A percentile compares a stretch with the other conserved stretches of the same genome.
phyloP scores from a whole-genome alignment of 495 filamentous ascomycete species.

The Aspergillus bridgeri region DNA sequence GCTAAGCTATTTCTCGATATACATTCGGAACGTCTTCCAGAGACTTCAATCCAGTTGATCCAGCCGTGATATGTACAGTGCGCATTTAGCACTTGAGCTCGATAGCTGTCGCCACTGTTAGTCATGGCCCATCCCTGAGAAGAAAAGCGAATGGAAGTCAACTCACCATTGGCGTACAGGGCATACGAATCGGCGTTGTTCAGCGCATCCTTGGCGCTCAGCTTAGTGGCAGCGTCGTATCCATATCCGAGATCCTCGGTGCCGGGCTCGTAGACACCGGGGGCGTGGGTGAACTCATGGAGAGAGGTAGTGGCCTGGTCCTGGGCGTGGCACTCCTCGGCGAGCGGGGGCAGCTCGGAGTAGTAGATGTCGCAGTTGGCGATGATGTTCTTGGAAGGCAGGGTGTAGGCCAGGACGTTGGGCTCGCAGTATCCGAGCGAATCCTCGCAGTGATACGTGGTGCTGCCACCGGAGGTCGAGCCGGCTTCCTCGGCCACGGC shows the following conservation, averaged over 20 bases:
- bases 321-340: conserved; percentile 51
- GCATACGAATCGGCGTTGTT: conserved; percentile 64
- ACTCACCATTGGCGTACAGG: conserved; percentile 55
- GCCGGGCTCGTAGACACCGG: conserved; percentile 50
- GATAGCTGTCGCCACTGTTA: neutral
- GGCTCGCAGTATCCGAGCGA: conserved; percentile 43
- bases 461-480: conserved; percentile 38
- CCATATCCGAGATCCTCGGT: conserved; percentile 60
- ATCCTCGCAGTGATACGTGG: conserved; percentile 52
- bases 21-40: neutral
- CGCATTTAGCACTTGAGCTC: neutral
- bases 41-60: neutral
- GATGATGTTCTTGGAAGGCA: conserved; percentile 50
- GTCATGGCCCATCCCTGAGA: neutral
- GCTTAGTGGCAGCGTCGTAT: conserved; percentile 44
- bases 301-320: conserved; percentile 58
- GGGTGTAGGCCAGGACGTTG: conserved; percentile 56
- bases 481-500: conserved; percentile 48
- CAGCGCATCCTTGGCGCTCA: conserved; percentile 46
- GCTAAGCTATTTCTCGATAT: neutral
- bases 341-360: conserved; percentile 39
- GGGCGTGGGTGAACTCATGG: conserved; percentile 62
- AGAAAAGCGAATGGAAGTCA: no score
- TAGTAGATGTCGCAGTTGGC: conserved; percentile 58
- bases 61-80: no score